Evolutionary conservation across 2,329 filamentous ascomycete species (phyloP).

Genomic region (Botrytis fragariae): DNA sequence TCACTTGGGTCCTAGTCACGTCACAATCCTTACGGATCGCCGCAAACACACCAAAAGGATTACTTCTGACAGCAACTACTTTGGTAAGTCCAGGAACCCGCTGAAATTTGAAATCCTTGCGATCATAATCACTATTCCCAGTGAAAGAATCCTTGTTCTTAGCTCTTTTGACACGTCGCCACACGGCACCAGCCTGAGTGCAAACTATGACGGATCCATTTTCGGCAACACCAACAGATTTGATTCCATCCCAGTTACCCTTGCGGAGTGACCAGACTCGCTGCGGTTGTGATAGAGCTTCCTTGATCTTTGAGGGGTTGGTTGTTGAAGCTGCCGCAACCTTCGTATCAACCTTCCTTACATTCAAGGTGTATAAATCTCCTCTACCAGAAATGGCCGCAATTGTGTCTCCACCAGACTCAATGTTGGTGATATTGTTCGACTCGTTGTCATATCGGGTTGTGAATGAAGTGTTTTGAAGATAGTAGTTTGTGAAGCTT

Average conservation of each 20-base stretch:
- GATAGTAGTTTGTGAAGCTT: constrained; percentile 66
- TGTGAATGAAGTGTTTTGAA: constrained; percentile 63
- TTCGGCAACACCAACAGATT: constrained; percentile 84
- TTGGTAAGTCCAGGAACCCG: constrained; percentile 85
- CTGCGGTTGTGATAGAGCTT: constrained; percentile 72
- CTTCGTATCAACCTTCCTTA: constrained; percentile 65
- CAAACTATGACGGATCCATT: constrained; percentile 94
- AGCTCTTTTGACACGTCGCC: constrained; percentile 78
- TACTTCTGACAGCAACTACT: constrained; percentile 80
- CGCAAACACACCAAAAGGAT: constrained; percentile 84
- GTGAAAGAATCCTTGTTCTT: constrained; percentile 68
- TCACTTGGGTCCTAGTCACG: constrained; percentile 70
- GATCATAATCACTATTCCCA: constrained; percentile 54
- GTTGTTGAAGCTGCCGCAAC: constrained; percentile 70
- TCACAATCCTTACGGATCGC: constrained; percentile 82
- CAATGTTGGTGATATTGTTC: constrained; percentile 72
- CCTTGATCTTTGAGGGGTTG: constrained; percentile 86
- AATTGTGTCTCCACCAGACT: constrained; percentile 86
- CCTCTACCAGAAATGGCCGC: constrained; percentile 81
- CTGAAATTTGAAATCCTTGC: constrained; percentile 93
- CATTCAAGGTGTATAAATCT: constrained; percentile 81
- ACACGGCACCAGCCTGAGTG: constrained; percentile 88
- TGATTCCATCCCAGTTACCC: constrained; percentile 62
- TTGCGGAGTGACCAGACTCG: constrained; percentile 89
- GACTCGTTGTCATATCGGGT: constrained; percentile 62